Base-by-base conservation (phyloP, 2,329 filamentous ascomycete species). In the Thelonectria discophora region DNA sequence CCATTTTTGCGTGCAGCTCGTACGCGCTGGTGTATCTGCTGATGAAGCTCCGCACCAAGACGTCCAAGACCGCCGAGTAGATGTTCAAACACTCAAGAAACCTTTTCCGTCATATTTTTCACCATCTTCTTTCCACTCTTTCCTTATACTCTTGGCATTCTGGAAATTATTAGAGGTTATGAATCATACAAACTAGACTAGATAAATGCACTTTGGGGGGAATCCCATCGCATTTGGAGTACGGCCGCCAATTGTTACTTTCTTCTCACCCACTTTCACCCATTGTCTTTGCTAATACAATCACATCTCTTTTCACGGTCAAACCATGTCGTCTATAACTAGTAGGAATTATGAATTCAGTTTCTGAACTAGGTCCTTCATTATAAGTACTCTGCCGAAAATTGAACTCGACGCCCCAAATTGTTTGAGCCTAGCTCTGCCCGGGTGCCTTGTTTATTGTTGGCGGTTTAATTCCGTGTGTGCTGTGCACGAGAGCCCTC, bases 1-100 rank as follows among this genome's bases (percentile, higher is more conserved):
- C 82, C 1, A 75, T 86, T 5, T 88, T 89, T 65, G 82, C 78
- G 1, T 61, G 86, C 40, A 83, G 80, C 57, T 84, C 81, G 1
- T 90, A 89, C 55, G 72, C 71, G 0, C 46, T 82, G 51, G 81
- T 83, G 7, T 81, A 78, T 58, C 59, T 68, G 2, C 69, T 83
- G 55, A 83, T 83, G 81, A 82, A 82, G 74, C 73, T 83, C 43
- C 72, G 81, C 20, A 82, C 79, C 18, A 82, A 82, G 75, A 76
- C 76, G 8, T 80, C 80, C 1, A 83, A 82, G 75, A 81, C 78
- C 72, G 79, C 80, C 0, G 76, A 80, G 70, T 72, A 64, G 62
- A 45, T 24, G 12, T 45, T 18, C 8, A 30, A 30, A 48, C 17
- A 43, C 21, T 24, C 21, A 6, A 7, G 27, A 7, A 30, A 30